A percentile compares a stretch with the other conserved stretches of the same genome.
These are phyloP conservation scores for Purpureocillium takamizusanense DNA, from an alignment of 2,329 filamentous ascomycete species.

Conservation along the genomic window DNA sequence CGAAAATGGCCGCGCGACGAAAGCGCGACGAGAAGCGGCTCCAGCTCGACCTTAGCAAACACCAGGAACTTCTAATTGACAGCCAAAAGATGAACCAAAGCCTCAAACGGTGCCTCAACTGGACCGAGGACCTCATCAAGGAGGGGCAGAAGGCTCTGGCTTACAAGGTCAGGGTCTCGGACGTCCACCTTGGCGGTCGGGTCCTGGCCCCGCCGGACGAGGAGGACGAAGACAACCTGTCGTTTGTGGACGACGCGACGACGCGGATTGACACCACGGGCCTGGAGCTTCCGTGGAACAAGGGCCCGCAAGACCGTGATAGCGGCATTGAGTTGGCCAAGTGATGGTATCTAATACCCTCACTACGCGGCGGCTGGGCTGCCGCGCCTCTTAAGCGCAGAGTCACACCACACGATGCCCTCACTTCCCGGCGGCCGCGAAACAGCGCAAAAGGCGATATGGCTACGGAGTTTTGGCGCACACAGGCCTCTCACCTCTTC, in stretches of 20 bases:
- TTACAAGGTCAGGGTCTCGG: constrained; percentile 69
- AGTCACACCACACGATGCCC: constrained; percentile 2
- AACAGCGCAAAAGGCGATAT: too few species aligned
- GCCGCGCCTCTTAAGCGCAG: not conserved
- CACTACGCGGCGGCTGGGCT: not conserved
- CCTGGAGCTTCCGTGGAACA: constrained; percentile 21
- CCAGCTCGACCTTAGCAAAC: constrained; percentile 77
- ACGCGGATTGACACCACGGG: constrained; percentile 13
- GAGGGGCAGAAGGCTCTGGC: constrained; percentile 82
- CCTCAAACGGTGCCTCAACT: constrained; percentile 78
- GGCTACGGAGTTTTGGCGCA: too few species aligned
- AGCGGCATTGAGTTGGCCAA: constrained; percentile 41
- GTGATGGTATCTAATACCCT: constrained; percentile 24
- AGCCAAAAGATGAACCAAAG: constrained; percentile 95
- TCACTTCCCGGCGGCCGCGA: too few species aligned
- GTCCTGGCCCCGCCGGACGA: constrained; percentile 65
- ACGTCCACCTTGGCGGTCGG: constrained; percentile 73
- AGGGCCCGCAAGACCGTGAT: constrained; percentile 38
- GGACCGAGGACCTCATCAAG: constrained; percentile 83
- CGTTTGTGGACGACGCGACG: constrained; percentile 10
- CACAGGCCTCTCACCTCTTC: too few species aligned
- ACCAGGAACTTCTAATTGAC: constrained; percentile 80
- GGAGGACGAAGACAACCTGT: constrained; percentile 26
- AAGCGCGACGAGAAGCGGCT: constrained; percentile 73
- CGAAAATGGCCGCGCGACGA: constrained; percentile 33